Evolutionary conservation across 2,329 filamentous ascomycete genomes (phyloP).

Genomic region (Cordyceps sp.): DNA sequence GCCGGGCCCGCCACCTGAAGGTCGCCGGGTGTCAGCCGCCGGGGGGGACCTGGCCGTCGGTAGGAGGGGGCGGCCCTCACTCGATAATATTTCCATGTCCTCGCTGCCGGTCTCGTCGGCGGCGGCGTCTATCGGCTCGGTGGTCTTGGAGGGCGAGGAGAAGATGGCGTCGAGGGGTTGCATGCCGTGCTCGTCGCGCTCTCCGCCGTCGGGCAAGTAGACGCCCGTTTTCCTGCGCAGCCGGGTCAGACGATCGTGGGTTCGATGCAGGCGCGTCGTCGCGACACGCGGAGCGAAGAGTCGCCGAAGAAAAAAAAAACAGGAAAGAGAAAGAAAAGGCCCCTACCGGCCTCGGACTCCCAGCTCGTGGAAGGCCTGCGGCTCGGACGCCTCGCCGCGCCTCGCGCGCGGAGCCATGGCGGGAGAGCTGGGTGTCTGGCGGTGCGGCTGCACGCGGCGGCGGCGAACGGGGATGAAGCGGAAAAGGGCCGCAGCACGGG

Average conservation of each 20-base stretch:
- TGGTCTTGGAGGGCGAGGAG: constrained; percentile 58
- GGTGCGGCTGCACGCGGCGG: too few species aligned
- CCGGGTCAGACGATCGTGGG: too few species aligned
- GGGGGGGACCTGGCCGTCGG: neutral
- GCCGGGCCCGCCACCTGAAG: constrained; percentile 35
- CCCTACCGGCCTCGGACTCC: constrained; percentile 22
- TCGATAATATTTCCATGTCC: constrained; percentile 36
- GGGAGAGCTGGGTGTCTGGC: neutral
- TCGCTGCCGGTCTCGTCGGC: constrained; percentile 18
- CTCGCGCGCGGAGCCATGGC: constrained; percentile 17
- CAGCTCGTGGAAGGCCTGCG: constrained; percentile 16
- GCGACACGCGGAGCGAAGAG: neutral
- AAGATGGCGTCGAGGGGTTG: constrained; percentile 78
- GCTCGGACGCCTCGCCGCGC: constrained; percentile 13
- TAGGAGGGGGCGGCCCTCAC: constrained; percentile 14
- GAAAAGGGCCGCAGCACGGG: too few species aligned
- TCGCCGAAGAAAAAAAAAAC: neutral
- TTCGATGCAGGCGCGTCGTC: too few species aligned
- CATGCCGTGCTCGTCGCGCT: constrained; percentile 82
- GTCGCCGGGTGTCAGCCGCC: constrained; percentile 1
- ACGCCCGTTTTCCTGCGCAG: constrained; percentile 69
- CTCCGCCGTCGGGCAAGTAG: constrained; percentile 57
- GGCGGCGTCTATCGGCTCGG: constrained; percentile 11
- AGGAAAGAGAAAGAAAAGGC: too few species aligned
- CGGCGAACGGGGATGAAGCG: too few species aligned